Conservation (phyloP, 2,329 filamentous ascomycete species). For the Tolypocladium paradoxum region DNA sequence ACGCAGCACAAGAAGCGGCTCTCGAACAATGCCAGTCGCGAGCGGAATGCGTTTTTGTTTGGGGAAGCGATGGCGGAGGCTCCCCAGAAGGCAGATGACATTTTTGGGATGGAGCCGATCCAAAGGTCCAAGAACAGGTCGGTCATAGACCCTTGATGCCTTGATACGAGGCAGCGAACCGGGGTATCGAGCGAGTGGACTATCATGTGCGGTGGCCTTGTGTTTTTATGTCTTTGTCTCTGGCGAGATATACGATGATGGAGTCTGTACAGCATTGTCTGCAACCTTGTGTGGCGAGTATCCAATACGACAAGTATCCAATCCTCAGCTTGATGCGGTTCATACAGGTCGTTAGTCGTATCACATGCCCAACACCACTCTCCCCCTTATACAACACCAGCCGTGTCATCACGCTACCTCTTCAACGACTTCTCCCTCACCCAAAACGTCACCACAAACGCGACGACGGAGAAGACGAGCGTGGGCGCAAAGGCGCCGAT, state of each 20-base stretch:
- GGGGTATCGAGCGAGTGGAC: neutral
- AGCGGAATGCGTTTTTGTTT: constrained; percentile 49
- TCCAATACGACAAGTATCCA: neutral
- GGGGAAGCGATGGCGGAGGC: constrained; percentile 35
- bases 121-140: constrained; percentile 12
- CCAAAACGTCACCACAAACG: constrained; percentile 33
- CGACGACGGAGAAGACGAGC: constrained; percentile 22
- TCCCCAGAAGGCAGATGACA: constrained; percentile 33
- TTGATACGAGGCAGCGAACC: neutral
- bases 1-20: constrained; percentile 27
- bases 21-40: constrained; percentile 35
- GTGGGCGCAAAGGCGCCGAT: constrained; percentile 30
- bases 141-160: neutral
- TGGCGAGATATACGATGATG: neutral
- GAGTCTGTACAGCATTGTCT: neutral
- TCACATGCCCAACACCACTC: neutral
- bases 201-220: neutral
- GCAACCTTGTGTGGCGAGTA: neutral
- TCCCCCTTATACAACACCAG: neutral
- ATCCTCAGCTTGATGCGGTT: neutral
- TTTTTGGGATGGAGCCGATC: constrained; percentile 46
- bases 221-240: neutral
- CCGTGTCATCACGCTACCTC: constrained; percentile 9
- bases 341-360: neutral
- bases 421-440: constrained; percentile 47